Percentiles rank a stretch among this genome's conserved stretches.
Conservation (phyloP, 2,329 filamentous ascomycete genomes). For the Penicillium brasilianum region DNA sequence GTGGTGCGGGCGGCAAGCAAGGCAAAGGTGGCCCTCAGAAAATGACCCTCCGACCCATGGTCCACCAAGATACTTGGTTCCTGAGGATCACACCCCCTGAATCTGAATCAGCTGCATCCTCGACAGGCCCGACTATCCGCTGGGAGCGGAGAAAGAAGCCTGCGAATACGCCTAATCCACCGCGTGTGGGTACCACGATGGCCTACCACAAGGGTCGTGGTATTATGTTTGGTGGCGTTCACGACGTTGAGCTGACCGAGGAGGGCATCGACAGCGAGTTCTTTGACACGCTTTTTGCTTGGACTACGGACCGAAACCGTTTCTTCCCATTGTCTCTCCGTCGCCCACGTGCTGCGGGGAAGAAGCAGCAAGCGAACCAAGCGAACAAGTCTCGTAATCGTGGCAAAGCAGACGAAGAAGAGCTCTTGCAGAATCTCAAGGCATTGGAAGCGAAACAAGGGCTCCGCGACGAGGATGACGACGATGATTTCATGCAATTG, state of each 20-base stretch:
- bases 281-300: slow-evolving; percentile 88
- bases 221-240: slow-evolving; percentile 91
- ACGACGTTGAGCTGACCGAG: slow-evolving; percentile 88
- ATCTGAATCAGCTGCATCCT: slow-evolving; percentile 67
- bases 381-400: slow-evolving; percentile 64
- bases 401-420: slow-evolving; percentile 88
- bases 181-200: slow-evolving; percentile 90
- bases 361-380: slow-evolving; percentile 57
- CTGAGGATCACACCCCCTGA: slow-evolving; percentile 77
- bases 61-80: slow-evolving; percentile 96
- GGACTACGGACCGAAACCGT: slow-evolving; percentile 93
- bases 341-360: slow-evolving; percentile 71
- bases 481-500: slow-evolving; percentile 43
- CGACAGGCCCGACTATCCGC: slow-evolving; percentile 71
- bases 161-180: slow-evolving; percentile 81
- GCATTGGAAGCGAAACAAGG: slow-evolving; percentile 78
- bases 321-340: slow-evolving; percentile 85
- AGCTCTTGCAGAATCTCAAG: slow-evolving; percentile 83
- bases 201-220: slow-evolving; percentile 90
- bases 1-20: slow-evolving; percentile 59
- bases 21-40: slow-evolving; percentile 66
- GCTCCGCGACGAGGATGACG: slow-evolving; percentile 58
- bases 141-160: slow-evolving; percentile 96
- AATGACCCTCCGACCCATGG: slow-evolving; percentile 80
- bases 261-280: slow-evolving; percentile 98